phyloP scores from a whole-genome alignment of 2,329 filamentous ascomycete genomes.

The Aspergillus sp. region DNA sequence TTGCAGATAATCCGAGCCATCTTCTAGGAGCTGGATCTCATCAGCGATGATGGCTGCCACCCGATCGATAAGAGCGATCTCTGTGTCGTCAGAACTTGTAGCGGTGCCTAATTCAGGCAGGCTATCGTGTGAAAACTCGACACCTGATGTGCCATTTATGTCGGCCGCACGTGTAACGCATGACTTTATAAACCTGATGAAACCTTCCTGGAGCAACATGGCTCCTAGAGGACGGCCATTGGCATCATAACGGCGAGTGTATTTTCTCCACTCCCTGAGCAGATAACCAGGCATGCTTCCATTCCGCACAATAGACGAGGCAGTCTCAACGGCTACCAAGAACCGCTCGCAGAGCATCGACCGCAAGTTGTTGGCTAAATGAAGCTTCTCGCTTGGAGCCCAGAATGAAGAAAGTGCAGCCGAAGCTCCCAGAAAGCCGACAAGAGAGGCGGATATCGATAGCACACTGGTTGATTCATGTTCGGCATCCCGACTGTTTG shows the following conservation, averaged over 20 bases:
- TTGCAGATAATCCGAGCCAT: constrained; percentile 84
- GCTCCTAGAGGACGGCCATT: constrained; percentile 81
- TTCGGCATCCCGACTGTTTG: constrained; percentile 36
- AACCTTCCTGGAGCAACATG: constrained; percentile 86
- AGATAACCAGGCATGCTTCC: constrained; percentile 65
- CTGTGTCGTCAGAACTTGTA: constrained; percentile 44
- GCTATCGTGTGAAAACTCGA: constrained; percentile 73
- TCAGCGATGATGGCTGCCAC: constrained; percentile 75
- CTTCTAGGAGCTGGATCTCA: constrained; percentile 83
- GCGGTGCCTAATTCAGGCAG: constrained; percentile 58
- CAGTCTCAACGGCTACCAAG: constrained; percentile 81
- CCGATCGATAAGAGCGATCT: constrained; percentile 51
- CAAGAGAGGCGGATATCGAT: constrained; percentile 78
- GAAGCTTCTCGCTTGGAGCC: constrained; percentile 71
- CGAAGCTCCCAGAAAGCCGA: constrained; percentile 85
- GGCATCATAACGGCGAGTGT: constrained; percentile 78
- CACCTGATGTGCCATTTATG: constrained; percentile 59
- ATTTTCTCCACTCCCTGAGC: constrained; percentile 84
- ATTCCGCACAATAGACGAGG: constrained; percentile 87
- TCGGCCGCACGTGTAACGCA: constrained; percentile 73
- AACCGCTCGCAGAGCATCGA: constrained; percentile 80
- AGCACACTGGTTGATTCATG: constrained; percentile 69
- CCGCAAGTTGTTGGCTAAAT: constrained; percentile 70
- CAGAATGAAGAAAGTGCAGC: constrained; percentile 80
- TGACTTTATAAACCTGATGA: constrained; percentile 80